Evolutionary conservation across 805 yeast genomes (phyloP), one percentile per base, ranked within the genome.

Genomic region (Spathaspora boniae): DNA sequence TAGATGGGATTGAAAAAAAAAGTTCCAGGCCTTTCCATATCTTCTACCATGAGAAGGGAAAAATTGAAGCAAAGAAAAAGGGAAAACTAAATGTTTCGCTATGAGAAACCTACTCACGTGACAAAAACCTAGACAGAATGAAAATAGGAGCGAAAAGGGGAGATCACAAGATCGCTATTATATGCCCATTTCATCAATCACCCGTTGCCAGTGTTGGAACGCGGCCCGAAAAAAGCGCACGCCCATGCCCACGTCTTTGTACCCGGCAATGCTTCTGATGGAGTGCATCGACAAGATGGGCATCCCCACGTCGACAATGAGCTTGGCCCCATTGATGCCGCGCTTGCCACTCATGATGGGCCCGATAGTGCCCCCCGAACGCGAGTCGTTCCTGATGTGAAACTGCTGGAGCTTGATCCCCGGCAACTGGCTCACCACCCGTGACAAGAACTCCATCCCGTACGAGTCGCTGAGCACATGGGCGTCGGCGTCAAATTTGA

Each of bases 221-320:
- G 61, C 62, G 4, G 51, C 55, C 15, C 43, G 31, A 38, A 63
- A 67, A 9, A 62, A 52, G 14, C 54, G 46, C 6, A 62, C 50
- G 1, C 72, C 70, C 18, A 62, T 47, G 3, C 65, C 68, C 5
- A 58, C 58, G 29, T 67, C 72, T 37, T 59, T 61, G 36, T 49
- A 59, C 0, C 72, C 72, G 38, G 58, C 51, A 16, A 56, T 46
- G 7, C 65, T 61, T 24, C 72, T 46, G 16, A 65, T 62, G 19
- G 65, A 56, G 40, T 67, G 72, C 72, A 67, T 67, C 25, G 66
- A 53, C 15, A 67, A 47, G n/a, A 62, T 65, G 0, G 72, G 63
- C 29, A 67, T 41, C 1, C 72, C 72, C 9, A 66, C 62, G 42
- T 67, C 72, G 9, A 67, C 50, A 8, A 62, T 62, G 6, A 42